Conservation (phyloP, 371 early-diverging fungal genomes). For the Rhizopus arrhizus region DNA sequence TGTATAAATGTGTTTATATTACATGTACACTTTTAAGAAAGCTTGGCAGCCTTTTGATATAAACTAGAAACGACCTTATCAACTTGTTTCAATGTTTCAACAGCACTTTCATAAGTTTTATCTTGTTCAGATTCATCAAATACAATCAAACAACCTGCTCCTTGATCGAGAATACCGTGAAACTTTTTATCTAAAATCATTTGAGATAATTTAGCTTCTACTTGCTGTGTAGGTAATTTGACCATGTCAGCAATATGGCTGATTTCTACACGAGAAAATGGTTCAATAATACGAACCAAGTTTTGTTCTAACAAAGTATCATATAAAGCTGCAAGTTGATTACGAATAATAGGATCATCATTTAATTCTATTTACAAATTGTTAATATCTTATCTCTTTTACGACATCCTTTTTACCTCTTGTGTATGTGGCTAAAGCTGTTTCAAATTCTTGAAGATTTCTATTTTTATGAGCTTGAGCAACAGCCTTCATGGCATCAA, state of each 20-base stretch:
- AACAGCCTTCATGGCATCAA: slow-evolving; percentile 94
- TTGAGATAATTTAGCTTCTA: slow-evolving; percentile 94
- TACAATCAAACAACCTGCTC: slow-evolving; percentile 90
- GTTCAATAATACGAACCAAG: slow-evolving; percentile 96
- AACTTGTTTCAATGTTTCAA: slow-evolving; percentile 95
- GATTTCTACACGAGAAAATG: slow-evolving; percentile 96
- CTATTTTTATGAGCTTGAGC: slow-evolving; percentile 94
- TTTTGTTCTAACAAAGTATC: slow-evolving; percentile 98
- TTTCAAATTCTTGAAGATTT: slow-evolving; percentile 92
- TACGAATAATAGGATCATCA: slow-evolving; percentile 90
- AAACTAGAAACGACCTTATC: slow-evolving; percentile 92
- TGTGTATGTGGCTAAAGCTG: slow-evolving; percentile 81
- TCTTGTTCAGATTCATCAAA: slow-evolving; percentile 90
- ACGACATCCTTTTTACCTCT: slow-evolving; percentile 53
- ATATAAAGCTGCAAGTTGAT: slow-evolving; percentile 89
- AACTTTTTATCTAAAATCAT: slow-evolving; percentile 98
- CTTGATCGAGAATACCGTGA: slow-evolving; percentile 96
- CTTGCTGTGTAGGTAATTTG: slow-evolving; percentile 86
- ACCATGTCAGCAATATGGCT: slow-evolving; percentile 92
- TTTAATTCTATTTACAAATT: slow-evolving; percentile 64
- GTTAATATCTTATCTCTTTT: background rate
- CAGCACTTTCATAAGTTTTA: slow-evolving; percentile 88
- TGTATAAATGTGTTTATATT: background rate
- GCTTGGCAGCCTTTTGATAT: slow-evolving; percentile 79
- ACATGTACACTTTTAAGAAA: slow-evolving; percentile 17